Evolutionary conservation across 768 basidiomycete genomes (phyloP), one percentile per base, ranked within the genome.

Genomic region (Collybia mongolica): DNA sequence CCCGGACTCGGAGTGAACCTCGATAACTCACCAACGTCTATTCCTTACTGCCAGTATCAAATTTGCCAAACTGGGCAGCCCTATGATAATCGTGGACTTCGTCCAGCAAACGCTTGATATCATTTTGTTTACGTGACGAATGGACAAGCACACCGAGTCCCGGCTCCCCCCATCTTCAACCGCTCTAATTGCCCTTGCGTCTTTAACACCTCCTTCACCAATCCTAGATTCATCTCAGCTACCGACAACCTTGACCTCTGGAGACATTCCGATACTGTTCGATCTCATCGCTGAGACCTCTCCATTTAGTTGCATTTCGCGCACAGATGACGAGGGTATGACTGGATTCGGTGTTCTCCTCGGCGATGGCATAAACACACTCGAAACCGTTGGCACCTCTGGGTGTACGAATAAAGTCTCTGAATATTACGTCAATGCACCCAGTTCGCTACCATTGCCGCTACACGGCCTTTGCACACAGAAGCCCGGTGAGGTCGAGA

Each of bases 211-310:
- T 22, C 74, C 76, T 11, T 81, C 79, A 11, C 79, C 80, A 9
- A 64, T 76, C 42, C 57, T 79, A 49, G 71, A 58, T 19, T 64
- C 76, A n/a, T 65, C 65, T 39, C 60, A 65, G 20, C 52, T 77
- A 41, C 51, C 64, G 22, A 60, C 65, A 49, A 63, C 69, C 5
- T 65, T 62, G 54, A 74, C 74, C 23, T 78, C 75, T 28, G 76
- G 72, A 26, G 72, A 77, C 44, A 81, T 83, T 48, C 81, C 79
- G n/a, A 69, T 83, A 51, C 59, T 76, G 15, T 66, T 80, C 46
- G 73, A 76, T 45, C 54, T 62, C 38, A 39, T 39, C 32, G 12
- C 46, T 24, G 50, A 52, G 12, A 24, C 14, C 11, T 14, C 32
- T 12, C 3, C 32, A 9, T 12, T 12, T 3, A 12, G 14, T 32